Conservation (phyloP, 805 yeast genomes). For the Saccharomycopsis sp. region DNA sequence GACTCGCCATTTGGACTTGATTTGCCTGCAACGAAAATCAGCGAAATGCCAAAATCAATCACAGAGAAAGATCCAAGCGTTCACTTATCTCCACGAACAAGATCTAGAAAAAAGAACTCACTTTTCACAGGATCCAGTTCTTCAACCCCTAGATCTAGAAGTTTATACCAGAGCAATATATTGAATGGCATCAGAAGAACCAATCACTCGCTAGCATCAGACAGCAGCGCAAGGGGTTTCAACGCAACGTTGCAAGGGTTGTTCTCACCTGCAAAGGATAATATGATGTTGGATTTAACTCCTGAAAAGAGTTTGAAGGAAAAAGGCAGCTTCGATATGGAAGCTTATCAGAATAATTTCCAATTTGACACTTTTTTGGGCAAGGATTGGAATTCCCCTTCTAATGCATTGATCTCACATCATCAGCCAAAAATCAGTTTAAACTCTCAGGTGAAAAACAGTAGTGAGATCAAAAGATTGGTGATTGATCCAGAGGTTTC, state of each 20-base stretch:
- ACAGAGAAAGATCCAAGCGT: constrained; percentile 2
- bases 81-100: not conserved
- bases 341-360: not conserved
- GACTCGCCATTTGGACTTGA: constrained; percentile 20
- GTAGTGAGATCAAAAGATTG: constrained; percentile 28
- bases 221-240: constrained; percentile 1
- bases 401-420: not conserved
- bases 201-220: not conserved
- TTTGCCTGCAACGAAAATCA: constrained; percentile 7
- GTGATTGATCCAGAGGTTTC: constrained; percentile 35
- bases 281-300: constrained; percentile 9
- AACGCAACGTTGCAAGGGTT: constrained; percentile 6
- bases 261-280: constrained; percentile 10
- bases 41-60: constrained; percentile 19
- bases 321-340: constrained; percentile 15
- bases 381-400: too few species aligned
- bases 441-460: too few species aligned
- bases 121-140: not conserved
- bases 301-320: constrained; percentile 12
- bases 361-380: too few species aligned
- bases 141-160: not conserved
- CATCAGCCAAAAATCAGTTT: not conserved
- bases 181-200: constrained; percentile 15
- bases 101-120: constrained; percentile 1
- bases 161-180: constrained; percentile 8